Evolutionary conservation across 768 basidiomycete species (phyloP).

Genomic region (Crepidotus variabilis): DNA sequence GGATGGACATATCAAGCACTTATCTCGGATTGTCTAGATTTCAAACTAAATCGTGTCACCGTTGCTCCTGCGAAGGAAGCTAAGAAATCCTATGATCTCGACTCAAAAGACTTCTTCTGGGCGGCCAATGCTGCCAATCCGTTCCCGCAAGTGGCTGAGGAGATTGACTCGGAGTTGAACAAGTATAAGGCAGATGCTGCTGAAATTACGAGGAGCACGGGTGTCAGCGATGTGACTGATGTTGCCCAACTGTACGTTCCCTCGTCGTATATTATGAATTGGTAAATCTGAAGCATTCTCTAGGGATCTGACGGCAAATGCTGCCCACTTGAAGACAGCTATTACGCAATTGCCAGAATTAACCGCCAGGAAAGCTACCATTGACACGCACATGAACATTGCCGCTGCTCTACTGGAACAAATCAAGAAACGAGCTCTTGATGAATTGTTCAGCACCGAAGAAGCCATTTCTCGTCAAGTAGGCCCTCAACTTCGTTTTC

Average conservation of each 20-base stretch:
- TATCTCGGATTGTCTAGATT: constrained; percentile 95
- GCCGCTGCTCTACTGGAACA: constrained; percentile 92
- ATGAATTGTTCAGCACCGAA: constrained; percentile 96
- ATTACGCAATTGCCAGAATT: constrained; percentile 96
- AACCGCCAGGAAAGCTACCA: constrained; percentile 92
- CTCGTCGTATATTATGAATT: neutral
- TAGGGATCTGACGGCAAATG: constrained; percentile 90
- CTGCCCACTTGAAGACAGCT: constrained; percentile 91
- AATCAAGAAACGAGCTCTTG: constrained; percentile 91
- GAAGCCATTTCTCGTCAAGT: constrained; percentile 88
- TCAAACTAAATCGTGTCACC: constrained; percentile 93
- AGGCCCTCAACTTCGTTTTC: constrained; percentile 6
- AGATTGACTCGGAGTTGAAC: constrained; percentile 89
- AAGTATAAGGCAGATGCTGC: constrained; percentile 95
- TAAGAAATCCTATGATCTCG: constrained; percentile 89
- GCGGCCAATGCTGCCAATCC: constrained; percentile 92
- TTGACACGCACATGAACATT: constrained; percentile 99
- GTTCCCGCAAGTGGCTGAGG: constrained; percentile 98
- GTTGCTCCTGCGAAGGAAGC: constrained; percentile 65
- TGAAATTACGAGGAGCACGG: constrained; percentile 94
- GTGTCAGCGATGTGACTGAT: constrained; percentile 93
- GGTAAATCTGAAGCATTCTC: neutral
- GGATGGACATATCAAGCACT: constrained; percentile 99
- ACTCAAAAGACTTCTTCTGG: constrained; percentile 99
- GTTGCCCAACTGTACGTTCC: constrained; percentile 81